Percentiles rank a stretch among this genome's conserved stretches.
These are phyloP conservation scores for Epichloe brachyelytri DNA, from an alignment of 2,329 filamentous ascomycete genomes.

Conservation along the genomic window DNA sequence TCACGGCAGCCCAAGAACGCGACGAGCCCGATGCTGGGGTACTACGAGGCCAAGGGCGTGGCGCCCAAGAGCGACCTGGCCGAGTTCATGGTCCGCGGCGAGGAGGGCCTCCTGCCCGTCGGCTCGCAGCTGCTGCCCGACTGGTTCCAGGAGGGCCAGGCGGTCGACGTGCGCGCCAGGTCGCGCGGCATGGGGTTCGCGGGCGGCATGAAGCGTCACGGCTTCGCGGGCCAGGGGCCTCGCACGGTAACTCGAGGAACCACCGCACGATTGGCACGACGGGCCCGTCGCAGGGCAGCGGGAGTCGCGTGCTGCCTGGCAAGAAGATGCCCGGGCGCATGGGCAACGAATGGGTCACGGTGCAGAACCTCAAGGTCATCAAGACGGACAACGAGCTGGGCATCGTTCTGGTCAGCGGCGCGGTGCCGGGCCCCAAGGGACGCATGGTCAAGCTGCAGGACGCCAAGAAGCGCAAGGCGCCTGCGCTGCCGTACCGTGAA, in stretches of 20 bases:
- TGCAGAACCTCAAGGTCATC: conserved; percentile 83
- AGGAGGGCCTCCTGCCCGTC: conserved; percentile 59
- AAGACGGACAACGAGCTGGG: conserved; percentile 80
- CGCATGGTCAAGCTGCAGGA: conserved; percentile 78
- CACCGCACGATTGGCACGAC: conserved; percentile 86
- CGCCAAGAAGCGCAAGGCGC: conserved; percentile 67
- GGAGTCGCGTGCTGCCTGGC: conserved; percentile 82
- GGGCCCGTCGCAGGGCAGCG: conserved; percentile 81
- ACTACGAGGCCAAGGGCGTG: conserved; percentile 71
- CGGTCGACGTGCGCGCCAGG: conserved; percentile 70
- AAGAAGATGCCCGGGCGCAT: conserved; percentile 98
- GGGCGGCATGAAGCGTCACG: conserved; percentile 95
- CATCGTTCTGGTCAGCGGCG: conserved; percentile 75
- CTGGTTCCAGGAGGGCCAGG: conserved; percentile 86
- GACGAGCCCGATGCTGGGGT: conserved; percentile 71
- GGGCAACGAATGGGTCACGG: conserved; percentile 78
- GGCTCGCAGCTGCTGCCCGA: conserved; percentile 68
- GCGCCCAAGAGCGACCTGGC: conserved; percentile 71
- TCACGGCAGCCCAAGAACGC: conserved; percentile 62
- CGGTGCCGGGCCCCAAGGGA: conserved; percentile 79
- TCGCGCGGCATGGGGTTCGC: conserved; percentile 86
- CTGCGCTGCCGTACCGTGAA: conserved; percentile 34
- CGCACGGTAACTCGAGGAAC: conserved; percentile 89
- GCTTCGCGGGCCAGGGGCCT: conserved; percentile 78
- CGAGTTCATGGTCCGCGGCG: conserved; percentile 75